Evolutionary conservation across 148 eudicot genomes (phyloP).

Genomic region (Fagopyrum esculentum): DNA sequence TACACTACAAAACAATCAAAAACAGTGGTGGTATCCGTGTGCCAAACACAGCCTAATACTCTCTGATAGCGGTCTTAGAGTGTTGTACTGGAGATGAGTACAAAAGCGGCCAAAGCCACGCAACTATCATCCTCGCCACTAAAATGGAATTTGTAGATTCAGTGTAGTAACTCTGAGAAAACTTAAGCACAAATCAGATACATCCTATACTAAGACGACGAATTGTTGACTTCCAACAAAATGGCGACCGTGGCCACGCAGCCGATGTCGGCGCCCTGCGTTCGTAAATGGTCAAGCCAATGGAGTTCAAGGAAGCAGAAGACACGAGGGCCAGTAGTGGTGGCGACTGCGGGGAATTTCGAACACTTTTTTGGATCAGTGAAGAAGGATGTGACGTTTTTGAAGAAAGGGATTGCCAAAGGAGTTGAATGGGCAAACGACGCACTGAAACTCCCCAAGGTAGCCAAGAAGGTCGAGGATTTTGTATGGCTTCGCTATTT

Average conservation of each 20-base stretch:
- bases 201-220: background rate
- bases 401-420: slow-evolving; percentile 32
- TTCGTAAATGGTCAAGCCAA: background rate
- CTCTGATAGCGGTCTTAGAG: background rate
- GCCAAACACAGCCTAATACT: too few relatives aligned
- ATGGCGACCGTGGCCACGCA: slow-evolving; percentile 4
- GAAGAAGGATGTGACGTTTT: slow-evolving; percentile 49
- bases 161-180: background rate
- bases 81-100: background rate
- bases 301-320: slow-evolving; percentile 7
- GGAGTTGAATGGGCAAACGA: slow-evolving; percentile 51
- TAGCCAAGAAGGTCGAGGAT: slow-evolving; percentile 45
- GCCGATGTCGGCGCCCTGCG: slow-evolving; percentile 5
- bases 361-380: slow-evolving; percentile 47
- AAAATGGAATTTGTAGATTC: slow-evolving; percentile 1
- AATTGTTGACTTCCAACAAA: background rate
- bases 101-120: background rate
- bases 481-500: slow-evolving; percentile 62
- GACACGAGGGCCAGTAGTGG: slow-evolving; percentile 11
- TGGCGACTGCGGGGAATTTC: slow-evolving; percentile 25
- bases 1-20: too few relatives aligned
- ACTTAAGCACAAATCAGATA: background rate
- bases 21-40: too few relatives aligned
- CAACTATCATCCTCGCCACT: slow-evolving; percentile 1
- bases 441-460: slow-evolving; percentile 35